Percentiles rank a stretch among this genome's conserved stretches.
phyloP scores from a whole-genome alignment of 2,329 filamentous ascomycete species.

The Monosporascus sp. region DNA sequence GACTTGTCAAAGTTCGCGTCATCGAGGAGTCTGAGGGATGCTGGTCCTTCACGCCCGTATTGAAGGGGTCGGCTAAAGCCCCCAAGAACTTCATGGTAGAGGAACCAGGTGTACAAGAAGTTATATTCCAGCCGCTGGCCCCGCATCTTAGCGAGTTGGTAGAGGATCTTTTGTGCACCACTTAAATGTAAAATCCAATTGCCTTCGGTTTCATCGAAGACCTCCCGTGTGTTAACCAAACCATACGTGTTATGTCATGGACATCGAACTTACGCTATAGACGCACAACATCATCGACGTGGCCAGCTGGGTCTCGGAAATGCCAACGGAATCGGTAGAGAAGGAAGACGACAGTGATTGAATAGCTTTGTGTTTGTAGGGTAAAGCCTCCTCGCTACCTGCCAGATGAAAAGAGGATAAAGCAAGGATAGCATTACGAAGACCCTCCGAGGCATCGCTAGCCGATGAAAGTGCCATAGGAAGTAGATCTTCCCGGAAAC shows the following conservation, averaged over 20 bases:
- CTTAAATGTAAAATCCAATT: conserved; percentile 41
- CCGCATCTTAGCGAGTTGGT: conserved; percentile 20
- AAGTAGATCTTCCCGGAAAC: conserved; percentile 39
- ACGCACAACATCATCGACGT: conserved; percentile 47
- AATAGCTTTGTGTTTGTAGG: conserved; percentile 37
- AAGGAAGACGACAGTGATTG: conserved; percentile 34
- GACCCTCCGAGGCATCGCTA: conserved; percentile 30
- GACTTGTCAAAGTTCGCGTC: conserved; percentile 26
- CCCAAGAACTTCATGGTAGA: conserved; percentile 42
- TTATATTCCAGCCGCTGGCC: conserved; percentile 23
- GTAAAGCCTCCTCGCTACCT: conserved; percentile 33
- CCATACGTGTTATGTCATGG: neutral
- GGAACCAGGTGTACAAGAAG: conserved; percentile 41
- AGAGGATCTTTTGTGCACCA: conserved; percentile 35
- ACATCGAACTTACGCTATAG: conserved; percentile 35
- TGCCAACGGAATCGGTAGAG: conserved; percentile 20
- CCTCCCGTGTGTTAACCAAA: conserved; percentile 24
- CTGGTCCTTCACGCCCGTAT: conserved; percentile 19
- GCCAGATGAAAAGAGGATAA: conserved; percentile 37
- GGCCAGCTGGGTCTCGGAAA: conserved; percentile 35
- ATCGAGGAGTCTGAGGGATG: conserved; percentile 23
- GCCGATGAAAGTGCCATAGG: conserved; percentile 37
- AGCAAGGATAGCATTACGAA: conserved; percentile 40
- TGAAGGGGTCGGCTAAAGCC: conserved; percentile 34
- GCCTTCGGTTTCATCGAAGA: conserved; percentile 43